phyloP scores from a whole-genome alignment of 179 eudicot species.

The Spinacia oleracea region DNA sequence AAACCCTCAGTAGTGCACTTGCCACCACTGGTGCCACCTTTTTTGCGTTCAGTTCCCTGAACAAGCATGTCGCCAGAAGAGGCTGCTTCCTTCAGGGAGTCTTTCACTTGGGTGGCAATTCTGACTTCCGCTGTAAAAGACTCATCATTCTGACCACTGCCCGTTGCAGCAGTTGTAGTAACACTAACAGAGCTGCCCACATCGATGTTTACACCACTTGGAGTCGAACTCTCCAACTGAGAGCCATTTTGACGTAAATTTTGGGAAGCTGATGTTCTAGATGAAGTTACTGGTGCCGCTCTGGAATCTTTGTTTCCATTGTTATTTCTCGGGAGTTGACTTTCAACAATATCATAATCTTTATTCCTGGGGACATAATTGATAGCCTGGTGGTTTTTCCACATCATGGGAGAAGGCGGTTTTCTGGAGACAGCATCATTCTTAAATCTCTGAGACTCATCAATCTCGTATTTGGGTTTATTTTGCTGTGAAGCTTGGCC shows the following conservation, averaged over 20 bases:
- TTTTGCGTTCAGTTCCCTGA: conserved; percentile 33
- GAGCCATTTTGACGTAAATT: conserved; percentile 33
- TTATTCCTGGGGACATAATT: conserved; percentile 70
- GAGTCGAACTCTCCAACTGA: conserved; percentile 31
- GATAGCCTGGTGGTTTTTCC: conserved; percentile 75
- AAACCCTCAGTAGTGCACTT: conserved; percentile 41
- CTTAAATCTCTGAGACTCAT: conserved; percentile 52
- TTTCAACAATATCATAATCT: conserved; percentile 50
- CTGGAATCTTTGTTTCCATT: conserved; percentile 37
- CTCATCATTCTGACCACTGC: conserved; percentile 28
- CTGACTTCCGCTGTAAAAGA: conserved; percentile 30
- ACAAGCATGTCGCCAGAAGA: conserved; percentile 27
- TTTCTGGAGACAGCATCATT: conserved; percentile 56
- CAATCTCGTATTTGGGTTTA: conserved; percentile 48
- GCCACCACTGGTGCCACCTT: conserved; percentile 23
- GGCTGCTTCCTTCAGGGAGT: conserved; percentile 25
- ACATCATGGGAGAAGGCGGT: conserved; percentile 72
- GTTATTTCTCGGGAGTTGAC: conserved; percentile 42
- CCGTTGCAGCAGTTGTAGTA: conserved; percentile 25
- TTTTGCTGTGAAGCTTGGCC: conserved; percentile 60
- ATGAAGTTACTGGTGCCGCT: conserved; percentile 49
- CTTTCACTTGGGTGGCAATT: conserved; percentile 27
- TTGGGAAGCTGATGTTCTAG: conserved; percentile 41
- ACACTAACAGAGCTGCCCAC: conserved; percentile 30
- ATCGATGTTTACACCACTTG: conserved; percentile 24